These are phyloP conservation scores for Lagerstroemia speciosa DNA, from an alignment of 345 rosid species.

Conservation along the genomic window DNA sequence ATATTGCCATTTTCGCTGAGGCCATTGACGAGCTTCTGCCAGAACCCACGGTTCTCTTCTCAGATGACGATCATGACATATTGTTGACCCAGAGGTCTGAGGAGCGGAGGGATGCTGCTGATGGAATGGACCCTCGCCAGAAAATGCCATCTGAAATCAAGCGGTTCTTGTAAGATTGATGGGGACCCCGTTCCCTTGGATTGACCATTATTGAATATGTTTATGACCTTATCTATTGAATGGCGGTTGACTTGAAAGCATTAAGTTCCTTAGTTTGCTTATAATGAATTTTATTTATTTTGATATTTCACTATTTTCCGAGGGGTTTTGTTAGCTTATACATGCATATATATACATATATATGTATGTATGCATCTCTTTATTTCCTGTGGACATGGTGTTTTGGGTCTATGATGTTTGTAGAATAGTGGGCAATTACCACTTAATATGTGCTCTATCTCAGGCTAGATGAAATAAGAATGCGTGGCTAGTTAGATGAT, in stretches of 20 bases:
- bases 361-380: background rate
- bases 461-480: background rate
- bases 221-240: background rate
- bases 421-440: background rate
- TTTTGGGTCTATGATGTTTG: background rate
- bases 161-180: constrained; percentile 65
- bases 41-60: constrained; percentile 77
- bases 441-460: background rate
- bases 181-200: background rate
- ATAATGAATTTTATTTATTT: no score
- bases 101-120: constrained; percentile 42
- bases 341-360: no score
- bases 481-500: background rate
- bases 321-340: background rate
- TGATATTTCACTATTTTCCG: background rate
- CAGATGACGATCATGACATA: constrained; percentile 81
- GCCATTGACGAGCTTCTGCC: constrained; percentile 84
- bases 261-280: background rate
- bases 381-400: background rate
- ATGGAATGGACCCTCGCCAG: constrained; percentile 62
- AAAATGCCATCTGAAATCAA: constrained; percentile 86
- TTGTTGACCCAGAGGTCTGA: constrained; percentile 88
- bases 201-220: background rate
- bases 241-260: background rate
- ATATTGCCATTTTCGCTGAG: constrained; percentile 58